phyloP scores from a whole-genome alignment of 2,329 filamentous ascomycete species.

The Domatiomyces catenatus region DNA sequence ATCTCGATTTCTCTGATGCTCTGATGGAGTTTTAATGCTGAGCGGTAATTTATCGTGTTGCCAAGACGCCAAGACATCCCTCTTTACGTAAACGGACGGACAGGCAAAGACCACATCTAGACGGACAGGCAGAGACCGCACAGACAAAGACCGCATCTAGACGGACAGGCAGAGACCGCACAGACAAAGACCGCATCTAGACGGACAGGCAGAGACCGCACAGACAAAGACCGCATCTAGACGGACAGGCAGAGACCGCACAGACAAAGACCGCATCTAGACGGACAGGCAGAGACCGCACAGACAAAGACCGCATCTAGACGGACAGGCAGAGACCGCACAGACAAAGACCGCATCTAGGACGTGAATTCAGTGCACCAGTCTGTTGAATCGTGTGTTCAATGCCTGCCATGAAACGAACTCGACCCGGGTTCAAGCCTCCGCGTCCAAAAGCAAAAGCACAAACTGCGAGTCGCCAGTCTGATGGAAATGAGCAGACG shows the following conservation, averaged over 20 bases:
- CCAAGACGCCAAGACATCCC: too few species aligned
- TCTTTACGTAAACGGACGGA: too few species aligned
- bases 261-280: background rate
- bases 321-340: too few species aligned
- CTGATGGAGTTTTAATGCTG: too few species aligned
- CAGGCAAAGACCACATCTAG: background rate
- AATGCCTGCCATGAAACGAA: constrained; percentile 21
- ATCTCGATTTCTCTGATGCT: too few species aligned
- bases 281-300: too few species aligned
- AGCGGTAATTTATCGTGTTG: too few species aligned
- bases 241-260: too few species aligned
- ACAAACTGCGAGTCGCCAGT: constrained; percentile 6
- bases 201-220: too few species aligned
- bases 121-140: too few species aligned
- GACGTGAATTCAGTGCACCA: background rate
- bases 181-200: background rate
- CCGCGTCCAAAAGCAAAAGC: constrained; percentile 22
- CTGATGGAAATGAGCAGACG: constrained; percentile 9
- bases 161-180: too few species aligned
- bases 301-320: background rate
- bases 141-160: background rate
- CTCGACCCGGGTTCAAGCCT: constrained; percentile 30
- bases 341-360: background rate
- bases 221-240: background rate
- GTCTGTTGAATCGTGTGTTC: background rate